Percentiles rank a stretch among this genome's conserved stretches.
Conservation (phyloP, 345 rosid genomes). For the Boechera divaricarpa region DNA sequence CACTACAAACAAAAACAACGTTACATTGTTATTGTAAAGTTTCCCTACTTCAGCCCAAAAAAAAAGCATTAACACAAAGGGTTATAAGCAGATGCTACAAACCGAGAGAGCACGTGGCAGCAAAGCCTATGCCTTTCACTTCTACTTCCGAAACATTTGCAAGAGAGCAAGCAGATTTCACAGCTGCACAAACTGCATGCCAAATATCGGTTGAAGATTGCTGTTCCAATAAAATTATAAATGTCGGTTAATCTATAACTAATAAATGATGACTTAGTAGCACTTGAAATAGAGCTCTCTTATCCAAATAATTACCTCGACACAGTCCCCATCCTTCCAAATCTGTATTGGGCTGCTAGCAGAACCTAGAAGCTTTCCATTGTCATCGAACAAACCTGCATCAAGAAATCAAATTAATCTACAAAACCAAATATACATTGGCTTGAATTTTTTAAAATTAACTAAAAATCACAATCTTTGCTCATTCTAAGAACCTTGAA, state of each 20-base stretch:
- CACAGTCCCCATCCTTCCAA: slow-evolving; percentile 86
- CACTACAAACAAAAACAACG: slow-evolving; percentile 51
- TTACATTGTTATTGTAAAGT: background rate
- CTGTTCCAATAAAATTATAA: slow-evolving; percentile 45
- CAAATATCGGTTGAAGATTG: slow-evolving; percentile 99
- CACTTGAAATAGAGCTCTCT: background rate
- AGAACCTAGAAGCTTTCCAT: slow-evolving; percentile 84
- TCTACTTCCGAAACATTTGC: slow-evolving; percentile 72
- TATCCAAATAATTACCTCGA: slow-evolving; percentile 62
- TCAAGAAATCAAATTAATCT: slow-evolving; percentile 5
- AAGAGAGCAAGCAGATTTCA: slow-evolving; percentile 71
- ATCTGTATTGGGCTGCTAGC: slow-evolving; percentile 92
- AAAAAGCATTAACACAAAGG: background rate
- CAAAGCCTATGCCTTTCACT: slow-evolving; percentile 81
- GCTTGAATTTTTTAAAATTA: background rate
- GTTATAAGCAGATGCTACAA: slow-evolving; percentile 38
- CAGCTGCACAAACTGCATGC: slow-evolving; percentile 96
- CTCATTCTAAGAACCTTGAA: background rate
- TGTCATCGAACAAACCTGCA: slow-evolving; percentile 82
- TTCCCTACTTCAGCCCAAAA: background rate
- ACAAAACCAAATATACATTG: background rate
- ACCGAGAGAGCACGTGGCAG: slow-evolving; percentile 99
- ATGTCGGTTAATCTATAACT: background rate
- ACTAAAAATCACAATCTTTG: background rate
- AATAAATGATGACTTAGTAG: background rate